Conservation (phyloP, 169 alveolate genomes). For the Plasmodium adleri region DNA sequence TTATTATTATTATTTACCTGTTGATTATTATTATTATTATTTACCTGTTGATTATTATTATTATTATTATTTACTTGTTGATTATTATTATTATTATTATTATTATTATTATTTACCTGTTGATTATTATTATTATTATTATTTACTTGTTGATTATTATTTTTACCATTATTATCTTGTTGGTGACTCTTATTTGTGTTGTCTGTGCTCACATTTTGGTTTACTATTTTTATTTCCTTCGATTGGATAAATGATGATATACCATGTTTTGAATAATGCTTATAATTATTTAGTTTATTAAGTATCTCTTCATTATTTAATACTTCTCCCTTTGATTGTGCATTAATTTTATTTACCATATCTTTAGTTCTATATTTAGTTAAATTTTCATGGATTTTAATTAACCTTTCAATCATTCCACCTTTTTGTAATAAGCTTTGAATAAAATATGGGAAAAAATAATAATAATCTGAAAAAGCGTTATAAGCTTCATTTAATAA, state of each 20-base stretch:
- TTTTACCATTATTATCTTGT: not conserved
- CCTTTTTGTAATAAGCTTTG: slow-evolving; percentile 30
- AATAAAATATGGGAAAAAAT: slow-evolving; percentile 42
- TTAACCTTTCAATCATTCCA: slow-evolving; percentile 50
- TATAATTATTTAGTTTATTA: slow-evolving; percentile 22
- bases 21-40: not conserved
- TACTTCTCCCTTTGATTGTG: slow-evolving; percentile 47
- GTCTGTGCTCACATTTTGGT: not conserved
- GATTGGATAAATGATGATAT: slow-evolving; percentile 13
- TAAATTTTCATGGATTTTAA: slow-evolving; percentile 26
- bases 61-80: not conserved
- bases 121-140: not conserved
- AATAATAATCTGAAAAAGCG: slow-evolving; percentile 68
- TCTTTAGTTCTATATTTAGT: slow-evolving; percentile 56
- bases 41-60: not conserved
- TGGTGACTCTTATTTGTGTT: not conserved
- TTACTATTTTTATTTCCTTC: slow-evolving; percentile 1
- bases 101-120: not conserved
- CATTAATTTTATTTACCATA: slow-evolving; percentile 42
- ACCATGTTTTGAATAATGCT: slow-evolving; percentile 17
- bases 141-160: not conserved
- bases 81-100: not conserved
- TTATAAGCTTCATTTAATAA: slow-evolving; percentile 40
- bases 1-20: not conserved
- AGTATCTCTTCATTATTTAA: slow-evolving; percentile 44